Evolutionary conservation across 768 basidiomycete genomes (phyloP).

Genomic region (Gautieria morchelliformis): DNA sequence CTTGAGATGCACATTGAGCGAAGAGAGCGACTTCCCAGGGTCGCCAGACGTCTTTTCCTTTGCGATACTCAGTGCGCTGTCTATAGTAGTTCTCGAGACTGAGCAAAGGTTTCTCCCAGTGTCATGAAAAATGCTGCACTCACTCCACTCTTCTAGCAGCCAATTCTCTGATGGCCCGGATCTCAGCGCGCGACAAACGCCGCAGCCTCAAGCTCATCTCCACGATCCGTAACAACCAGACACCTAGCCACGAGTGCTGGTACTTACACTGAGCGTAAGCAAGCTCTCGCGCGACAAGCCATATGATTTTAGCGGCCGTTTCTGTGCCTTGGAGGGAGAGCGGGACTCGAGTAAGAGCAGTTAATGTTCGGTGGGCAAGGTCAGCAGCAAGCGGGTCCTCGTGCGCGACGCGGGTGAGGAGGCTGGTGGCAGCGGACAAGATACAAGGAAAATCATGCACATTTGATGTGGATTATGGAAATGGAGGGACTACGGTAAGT

Average conservation of each 20-base stretch:
- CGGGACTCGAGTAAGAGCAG: not conserved
- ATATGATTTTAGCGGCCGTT: not conserved
- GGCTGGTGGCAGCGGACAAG: not conserved
- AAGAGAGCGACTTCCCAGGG: constrained; percentile 6
- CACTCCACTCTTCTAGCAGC: not conserved
- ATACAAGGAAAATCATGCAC: too few species aligned
- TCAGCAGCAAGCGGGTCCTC: not conserved
- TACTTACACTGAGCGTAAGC: not conserved
- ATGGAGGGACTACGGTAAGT: not conserved
- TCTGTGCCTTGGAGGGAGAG: not conserved
- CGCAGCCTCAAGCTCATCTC: constrained; percentile 3
- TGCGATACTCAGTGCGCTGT: not conserved
- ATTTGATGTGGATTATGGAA: not conserved
- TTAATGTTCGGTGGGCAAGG: not conserved
- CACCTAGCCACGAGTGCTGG: constrained; percentile 3
- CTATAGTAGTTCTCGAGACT: not conserved
- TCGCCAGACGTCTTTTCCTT: not conserved
- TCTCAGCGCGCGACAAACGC: not conserved
- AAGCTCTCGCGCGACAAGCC: not conserved
- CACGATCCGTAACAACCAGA: not conserved
- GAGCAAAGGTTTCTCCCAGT: too few species aligned
- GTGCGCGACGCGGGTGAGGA: not conserved
- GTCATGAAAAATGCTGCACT: not conserved
- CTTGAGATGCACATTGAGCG: not conserved
- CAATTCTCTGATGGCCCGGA: not conserved